Conservation (phyloP, 768 basidiomycete species). For the Boletus subcaerulescens region DNA sequence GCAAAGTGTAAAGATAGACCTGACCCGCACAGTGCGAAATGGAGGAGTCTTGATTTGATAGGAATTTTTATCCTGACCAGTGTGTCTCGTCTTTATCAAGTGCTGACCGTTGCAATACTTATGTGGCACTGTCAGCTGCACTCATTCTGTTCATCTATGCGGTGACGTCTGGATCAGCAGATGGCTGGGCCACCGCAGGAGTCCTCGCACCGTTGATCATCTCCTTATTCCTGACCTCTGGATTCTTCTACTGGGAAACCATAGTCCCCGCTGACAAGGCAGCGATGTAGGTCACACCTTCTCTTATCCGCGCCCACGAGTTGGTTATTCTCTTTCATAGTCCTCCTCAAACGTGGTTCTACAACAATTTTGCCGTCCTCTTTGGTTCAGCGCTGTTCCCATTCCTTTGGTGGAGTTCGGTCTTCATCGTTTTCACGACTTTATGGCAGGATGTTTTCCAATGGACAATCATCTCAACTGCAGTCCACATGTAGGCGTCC, state of each 20-base stretch:
- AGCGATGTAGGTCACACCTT: slow-evolving; percentile 34
- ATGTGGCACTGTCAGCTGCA: slow-evolving; percentile 24
- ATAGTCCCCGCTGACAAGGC: slow-evolving; percentile 39
- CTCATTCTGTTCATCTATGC: slow-evolving; percentile 42
- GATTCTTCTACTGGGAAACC: slow-evolving; percentile 53
- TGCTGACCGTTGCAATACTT: neutral
- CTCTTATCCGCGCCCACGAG: neutral
- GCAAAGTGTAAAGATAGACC: neutral
- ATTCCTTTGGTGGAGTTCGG: slow-evolving; percentile 40
- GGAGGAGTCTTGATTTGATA: slow-evolving; percentile 36
- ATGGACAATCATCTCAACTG: slow-evolving; percentile 41
- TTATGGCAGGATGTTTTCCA: slow-evolving; percentile 40
- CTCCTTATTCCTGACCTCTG: slow-evolving; percentile 36
- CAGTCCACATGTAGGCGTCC: slow-evolving; percentile 37
- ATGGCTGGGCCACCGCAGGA: slow-evolving; percentile 46
- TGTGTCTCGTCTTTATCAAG: slow-evolving; percentile 5
- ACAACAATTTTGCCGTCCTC: slow-evolving; percentile 40
- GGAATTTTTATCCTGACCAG: slow-evolving; percentile 41
- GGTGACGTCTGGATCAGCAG: slow-evolving; percentile 44
- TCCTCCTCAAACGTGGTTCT: slow-evolving; percentile 43
- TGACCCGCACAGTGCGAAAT: slow-evolving; percentile 10
- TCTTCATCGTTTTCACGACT: slow-evolving; percentile 35
- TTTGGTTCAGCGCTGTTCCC: slow-evolving; percentile 37
- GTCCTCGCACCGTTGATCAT: slow-evolving; percentile 48
- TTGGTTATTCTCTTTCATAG: slow-evolving; percentile 14